These are phyloP conservation scores for Leishmania lainsoni DNA, from an alignment of 208 protist species.

Conservation along the genomic window DNA sequence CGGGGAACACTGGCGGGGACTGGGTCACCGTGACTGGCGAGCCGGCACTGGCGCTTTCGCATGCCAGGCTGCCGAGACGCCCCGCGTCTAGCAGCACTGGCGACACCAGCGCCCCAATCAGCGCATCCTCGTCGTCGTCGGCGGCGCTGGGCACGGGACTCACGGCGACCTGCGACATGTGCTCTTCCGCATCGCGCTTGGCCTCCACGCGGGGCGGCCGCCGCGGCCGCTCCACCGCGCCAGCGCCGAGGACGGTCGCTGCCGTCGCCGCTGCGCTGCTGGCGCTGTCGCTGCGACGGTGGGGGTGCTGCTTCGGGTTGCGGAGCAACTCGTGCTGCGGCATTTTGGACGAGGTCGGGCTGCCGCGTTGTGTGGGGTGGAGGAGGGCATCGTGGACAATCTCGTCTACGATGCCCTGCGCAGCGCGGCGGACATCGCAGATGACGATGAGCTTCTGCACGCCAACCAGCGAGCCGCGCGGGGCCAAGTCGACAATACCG, in stretches of 20 bases:
- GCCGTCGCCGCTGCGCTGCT: background rate
- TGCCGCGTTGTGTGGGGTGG: constrained; percentile 14
- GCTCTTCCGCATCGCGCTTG: background rate
- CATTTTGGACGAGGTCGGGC: background rate
- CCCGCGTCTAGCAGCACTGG: background rate
- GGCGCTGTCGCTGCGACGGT: background rate
- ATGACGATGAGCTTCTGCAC: constrained; percentile 44
- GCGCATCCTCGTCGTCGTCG: constrained; percentile 18
- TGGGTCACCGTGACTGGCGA: background rate
- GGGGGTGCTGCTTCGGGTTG: background rate
- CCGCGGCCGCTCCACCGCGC: background rate
- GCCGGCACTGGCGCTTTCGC: background rate
- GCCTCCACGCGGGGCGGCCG: background rate
- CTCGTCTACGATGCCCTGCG: constrained; percentile 25
- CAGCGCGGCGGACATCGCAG: constrained; percentile 26
- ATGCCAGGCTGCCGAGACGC: constrained; percentile 7
- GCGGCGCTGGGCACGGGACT: constrained; percentile 7
- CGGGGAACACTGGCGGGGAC: background rate
- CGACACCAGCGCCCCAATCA: constrained; percentile 7
- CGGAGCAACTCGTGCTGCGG: background rate
- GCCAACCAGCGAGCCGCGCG: constrained; percentile 24
- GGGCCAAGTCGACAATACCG: constrained; percentile 32
- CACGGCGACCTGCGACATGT: constrained; percentile 1
- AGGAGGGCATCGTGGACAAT: constrained; percentile 22
- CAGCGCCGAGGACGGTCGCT: background rate